Conservation (phyloP, 1,284 basidiomycete species). For the Sporisorium exsertum region DNA sequence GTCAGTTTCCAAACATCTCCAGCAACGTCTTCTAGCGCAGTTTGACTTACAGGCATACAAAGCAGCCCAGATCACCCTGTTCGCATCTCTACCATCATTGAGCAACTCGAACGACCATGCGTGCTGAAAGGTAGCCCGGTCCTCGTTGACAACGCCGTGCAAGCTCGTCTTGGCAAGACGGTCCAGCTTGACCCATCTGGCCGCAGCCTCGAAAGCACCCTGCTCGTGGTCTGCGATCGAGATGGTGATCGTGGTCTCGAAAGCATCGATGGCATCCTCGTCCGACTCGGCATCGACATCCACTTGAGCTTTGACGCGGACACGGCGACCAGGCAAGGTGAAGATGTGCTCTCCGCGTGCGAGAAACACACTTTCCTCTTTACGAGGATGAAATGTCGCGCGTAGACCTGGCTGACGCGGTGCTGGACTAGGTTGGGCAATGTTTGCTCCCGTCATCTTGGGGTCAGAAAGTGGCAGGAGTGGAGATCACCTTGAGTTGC, state of each 20-base stretch:
- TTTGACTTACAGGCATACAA: conserved; percentile 33
- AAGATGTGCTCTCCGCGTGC: conserved; percentile 16
- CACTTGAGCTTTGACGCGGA: conserved; percentile 1
- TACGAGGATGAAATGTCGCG: conserved; percentile 18
- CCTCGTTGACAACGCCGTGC: conserved; percentile 47
- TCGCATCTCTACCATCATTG: neutral
- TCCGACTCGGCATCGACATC: conserved; percentile 9
- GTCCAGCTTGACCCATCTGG: conserved; percentile 19
- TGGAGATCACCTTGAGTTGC: neutral
- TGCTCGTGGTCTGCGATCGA: neutral
- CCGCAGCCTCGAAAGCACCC: neutral
- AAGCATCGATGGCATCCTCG: conserved; percentile 5
- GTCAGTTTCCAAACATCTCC: neutral
- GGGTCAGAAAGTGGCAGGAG: too few relatives aligned
- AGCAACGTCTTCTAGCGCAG: neutral
- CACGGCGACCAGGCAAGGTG: conserved; percentile 15
- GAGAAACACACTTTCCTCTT: conserved; percentile 21
- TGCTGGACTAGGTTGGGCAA: conserved; percentile 9
- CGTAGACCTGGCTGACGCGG: conserved; percentile 22
- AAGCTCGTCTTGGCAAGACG: conserved; percentile 34
- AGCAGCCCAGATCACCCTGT: conserved; percentile 29
- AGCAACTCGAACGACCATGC: conserved; percentile 33
- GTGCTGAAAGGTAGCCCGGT: conserved; percentile 26
- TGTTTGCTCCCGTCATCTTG: conserved; percentile 1
- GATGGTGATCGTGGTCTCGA: conserved; percentile 11